Conservation (phyloP, 2,329 filamentous ascomycete genomes). For the Tolypocladium endophyticum region DNA sequence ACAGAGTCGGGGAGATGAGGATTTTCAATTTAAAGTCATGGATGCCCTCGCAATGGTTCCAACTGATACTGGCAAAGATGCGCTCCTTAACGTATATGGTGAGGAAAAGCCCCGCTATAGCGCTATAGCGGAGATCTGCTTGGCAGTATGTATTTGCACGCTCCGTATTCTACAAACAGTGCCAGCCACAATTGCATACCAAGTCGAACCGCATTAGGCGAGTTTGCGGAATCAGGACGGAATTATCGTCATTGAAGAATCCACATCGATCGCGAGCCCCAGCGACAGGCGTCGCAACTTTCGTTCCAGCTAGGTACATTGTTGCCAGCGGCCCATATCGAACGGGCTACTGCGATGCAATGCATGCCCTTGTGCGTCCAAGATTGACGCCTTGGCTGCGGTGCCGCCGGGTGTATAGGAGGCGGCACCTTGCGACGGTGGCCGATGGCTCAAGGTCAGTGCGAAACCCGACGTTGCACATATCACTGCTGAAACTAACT, state of each 20-base stretch:
- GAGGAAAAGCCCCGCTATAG: not conserved
- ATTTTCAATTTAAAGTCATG: not conserved
- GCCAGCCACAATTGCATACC: not conserved
- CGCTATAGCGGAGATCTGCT: not conserved
- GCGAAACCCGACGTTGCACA: not conserved
- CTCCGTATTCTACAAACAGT: not conserved
- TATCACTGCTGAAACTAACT: not conserved
- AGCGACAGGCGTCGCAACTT: not conserved
- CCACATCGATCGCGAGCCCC: not conserved
- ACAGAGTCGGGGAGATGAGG: not conserved
- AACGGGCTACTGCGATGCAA: conserved; percentile 11
- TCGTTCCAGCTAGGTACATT: not conserved
- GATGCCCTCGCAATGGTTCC: not conserved
- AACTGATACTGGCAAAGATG: not conserved
- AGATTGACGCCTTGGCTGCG: conserved; percentile 9
- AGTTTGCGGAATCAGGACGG: not conserved
- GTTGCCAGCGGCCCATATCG: not conserved
- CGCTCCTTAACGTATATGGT: not conserved
- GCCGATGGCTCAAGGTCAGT: conserved; percentile 17
- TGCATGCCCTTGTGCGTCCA: conserved; percentile 16
- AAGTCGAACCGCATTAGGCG: not conserved
- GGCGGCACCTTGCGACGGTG: conserved; percentile 19
- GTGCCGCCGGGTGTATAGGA: conserved; percentile 6
- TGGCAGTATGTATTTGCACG: not conserved
- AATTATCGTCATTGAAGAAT: not conserved